phyloP scores from a whole-genome alignment of 345 rosid species.

The Angophora floribunda region DNA sequence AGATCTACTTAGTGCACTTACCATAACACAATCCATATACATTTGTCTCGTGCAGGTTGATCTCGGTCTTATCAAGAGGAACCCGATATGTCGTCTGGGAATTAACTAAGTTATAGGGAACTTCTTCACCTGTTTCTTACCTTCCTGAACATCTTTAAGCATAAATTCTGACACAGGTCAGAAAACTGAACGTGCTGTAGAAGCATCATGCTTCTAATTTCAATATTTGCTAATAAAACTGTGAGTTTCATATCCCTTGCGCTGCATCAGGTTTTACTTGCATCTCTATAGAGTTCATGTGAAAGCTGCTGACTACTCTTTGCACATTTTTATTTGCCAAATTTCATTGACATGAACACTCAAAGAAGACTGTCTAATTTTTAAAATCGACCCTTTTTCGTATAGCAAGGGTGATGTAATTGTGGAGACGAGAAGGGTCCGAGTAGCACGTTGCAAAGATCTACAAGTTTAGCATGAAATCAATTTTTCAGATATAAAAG shows the following conservation, averaged over 20 bases:
- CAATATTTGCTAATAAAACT: background rate
- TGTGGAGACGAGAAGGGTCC: too few species aligned
- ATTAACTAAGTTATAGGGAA: conserved; percentile 11
- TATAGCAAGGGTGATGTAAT: too few species aligned
- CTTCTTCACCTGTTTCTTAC: background rate
- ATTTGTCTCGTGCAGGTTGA: conserved; percentile 49
- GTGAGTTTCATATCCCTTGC: background rate
- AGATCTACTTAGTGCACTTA: background rate
- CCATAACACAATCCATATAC: background rate
- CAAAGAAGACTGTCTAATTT: too few species aligned
- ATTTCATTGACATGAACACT: too few species aligned
- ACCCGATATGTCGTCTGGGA: conserved; percentile 69
- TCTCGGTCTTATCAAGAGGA: conserved; percentile 67
- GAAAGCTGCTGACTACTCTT: too few species aligned
- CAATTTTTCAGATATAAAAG: too few species aligned
- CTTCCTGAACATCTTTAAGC: background rate
- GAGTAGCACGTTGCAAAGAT: too few species aligned
- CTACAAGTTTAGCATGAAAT: too few species aligned
- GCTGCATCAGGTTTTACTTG: too few species aligned
- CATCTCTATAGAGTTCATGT: too few species aligned
- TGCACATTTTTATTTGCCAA: too few species aligned
- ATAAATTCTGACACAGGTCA: background rate
- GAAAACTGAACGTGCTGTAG: background rate
- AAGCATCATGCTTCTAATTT: background rate
- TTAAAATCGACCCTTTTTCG: too few species aligned